Base-by-base conservation (phyloP, 2,329 filamentous ascomycete genomes). In the Diaporthe sp. region DNA sequence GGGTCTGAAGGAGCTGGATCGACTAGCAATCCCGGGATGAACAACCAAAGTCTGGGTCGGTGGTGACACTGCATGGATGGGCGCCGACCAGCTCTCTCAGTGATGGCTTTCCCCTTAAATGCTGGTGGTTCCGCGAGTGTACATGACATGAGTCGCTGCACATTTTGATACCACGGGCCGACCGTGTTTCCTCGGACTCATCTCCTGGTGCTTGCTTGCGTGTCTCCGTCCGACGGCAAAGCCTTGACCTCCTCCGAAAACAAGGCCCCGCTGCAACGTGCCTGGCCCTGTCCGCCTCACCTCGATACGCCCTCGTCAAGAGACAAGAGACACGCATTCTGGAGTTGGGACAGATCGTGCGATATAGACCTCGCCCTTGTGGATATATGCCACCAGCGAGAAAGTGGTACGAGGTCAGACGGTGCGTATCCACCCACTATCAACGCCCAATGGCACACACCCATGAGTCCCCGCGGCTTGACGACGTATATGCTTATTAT, bases 41-140 rank as follows among this genome's bases (percentile, higher is more conserved):
- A 22, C 51, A 31, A 39, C 34, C 68, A 70, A 42, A 75, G 67
- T 49, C 55, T 70, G 51, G 44, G 57, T 61, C 31, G 19, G 60
- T 75, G 73, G 73, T 72, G 61, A 74, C 68, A 76, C 75, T 65
- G 68, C 73, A 72, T 75, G 39, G 46, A 70, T 62, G 68, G 22
- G 58, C n/a, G 49, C 25, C 58, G 44, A 65, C 46, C 61, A 49
- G 42, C 42, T 65, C 42, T 55, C 58, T 65, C 37, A 31, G 46
- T 37, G 58, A 61, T 65, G 71, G 28, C 17, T 65, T 62, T 62
- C 49, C 58, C 61, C 55, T 57, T 55, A 73, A 72, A 73, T 61
- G 51, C 71, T 65, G 46, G 17, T 44, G 71, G n/a, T 55, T 73
- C 58, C 71, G 55, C 58, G 58, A 65, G 71, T 44, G 71, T 42